Evolutionary conservation across 164 flowering plant species (phyloP).

Genomic region (Houttuynia cordata): DNA sequence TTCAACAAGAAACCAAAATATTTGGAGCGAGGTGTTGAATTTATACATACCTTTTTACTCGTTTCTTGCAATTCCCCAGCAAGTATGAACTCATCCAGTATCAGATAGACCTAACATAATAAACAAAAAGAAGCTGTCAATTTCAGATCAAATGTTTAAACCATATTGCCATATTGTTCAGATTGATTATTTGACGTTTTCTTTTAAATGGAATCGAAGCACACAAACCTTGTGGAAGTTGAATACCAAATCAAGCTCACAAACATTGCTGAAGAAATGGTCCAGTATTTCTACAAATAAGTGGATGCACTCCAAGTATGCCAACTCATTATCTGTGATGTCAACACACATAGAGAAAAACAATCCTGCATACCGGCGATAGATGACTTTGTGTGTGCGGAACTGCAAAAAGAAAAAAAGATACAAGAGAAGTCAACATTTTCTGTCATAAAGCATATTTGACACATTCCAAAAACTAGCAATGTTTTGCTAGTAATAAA

Average conservation of each 20-base stretch:
- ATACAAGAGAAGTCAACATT: background rate
- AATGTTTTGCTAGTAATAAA: no score
- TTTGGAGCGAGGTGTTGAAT: background rate
- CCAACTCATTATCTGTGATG: constrained; percentile 94
- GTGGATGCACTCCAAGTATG: constrained; percentile 93
- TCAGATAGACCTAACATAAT: constrained; percentile 63
- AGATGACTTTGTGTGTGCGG: constrained; percentile 92
- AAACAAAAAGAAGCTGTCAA: background rate
- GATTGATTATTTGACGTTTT: no score
- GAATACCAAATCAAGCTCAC: constrained; percentile 98
- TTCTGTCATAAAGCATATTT: no score
- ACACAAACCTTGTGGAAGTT: constrained; percentile 90
- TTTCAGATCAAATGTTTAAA: background rate
- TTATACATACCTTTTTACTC: constrained; percentile 68
- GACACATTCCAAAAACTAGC: no score
- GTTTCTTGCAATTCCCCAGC: constrained; percentile 99
- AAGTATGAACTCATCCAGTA: constrained; percentile 94
- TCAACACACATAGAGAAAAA: constrained; percentile 97
- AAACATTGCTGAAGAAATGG: constrained; percentile 99
- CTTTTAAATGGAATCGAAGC: background rate
- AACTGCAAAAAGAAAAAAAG: constrained; percentile 44
- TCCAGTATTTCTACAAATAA: constrained; percentile 97
- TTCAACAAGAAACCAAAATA: background rate
- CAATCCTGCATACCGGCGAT: constrained; percentile 95
- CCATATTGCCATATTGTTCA: background rate